Evolutionary conservation across 2,329 filamentous ascomycete genomes (phyloP).

Genomic region (Tricladium varicosporioides): DNA sequence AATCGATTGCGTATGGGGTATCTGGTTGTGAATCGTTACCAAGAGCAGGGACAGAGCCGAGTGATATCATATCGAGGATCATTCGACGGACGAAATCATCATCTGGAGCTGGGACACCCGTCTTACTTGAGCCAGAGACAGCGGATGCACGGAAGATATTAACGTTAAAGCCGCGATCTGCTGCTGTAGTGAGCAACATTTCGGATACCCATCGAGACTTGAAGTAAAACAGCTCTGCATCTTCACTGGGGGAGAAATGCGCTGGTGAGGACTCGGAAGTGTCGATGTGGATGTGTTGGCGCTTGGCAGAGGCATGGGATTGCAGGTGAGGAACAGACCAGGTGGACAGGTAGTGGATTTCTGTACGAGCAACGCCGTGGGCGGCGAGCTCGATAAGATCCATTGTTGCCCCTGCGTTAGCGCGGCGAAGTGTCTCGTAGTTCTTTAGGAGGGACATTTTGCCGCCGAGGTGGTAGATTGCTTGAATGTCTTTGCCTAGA

Average conservation of each 20-base stretch:
- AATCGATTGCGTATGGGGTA: constrained; percentile 1
- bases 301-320: neutral
- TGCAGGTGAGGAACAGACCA: constrained; percentile 4
- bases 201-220: constrained; percentile 3
- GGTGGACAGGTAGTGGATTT: constrained; percentile 2
- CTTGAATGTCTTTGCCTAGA: constrained; percentile 1
- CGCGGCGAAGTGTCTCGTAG: constrained; percentile 2
- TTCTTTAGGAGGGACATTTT: constrained; percentile 4
- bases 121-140: neutral
- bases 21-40: neutral
- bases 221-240: constrained; percentile 4
- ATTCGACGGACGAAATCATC: constrained; percentile 6
- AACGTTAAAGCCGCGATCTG: constrained; percentile 2
- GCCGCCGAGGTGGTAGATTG: constrained; percentile 3
- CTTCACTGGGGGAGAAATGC: neutral
- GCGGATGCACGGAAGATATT: constrained; percentile 2
- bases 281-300: constrained; percentile 1
- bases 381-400: constrained; percentile 2
- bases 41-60: neutral
- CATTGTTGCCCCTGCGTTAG: constrained; percentile 2
- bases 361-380: neutral
- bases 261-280: neutral
- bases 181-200: constrained; percentile 1
- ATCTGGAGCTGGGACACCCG: constrained; percentile 2
- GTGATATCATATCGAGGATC: constrained; percentile 4